Base-by-base conservation (phyloP, 305 asterid species). In the Fraxinus albicans region DNA sequence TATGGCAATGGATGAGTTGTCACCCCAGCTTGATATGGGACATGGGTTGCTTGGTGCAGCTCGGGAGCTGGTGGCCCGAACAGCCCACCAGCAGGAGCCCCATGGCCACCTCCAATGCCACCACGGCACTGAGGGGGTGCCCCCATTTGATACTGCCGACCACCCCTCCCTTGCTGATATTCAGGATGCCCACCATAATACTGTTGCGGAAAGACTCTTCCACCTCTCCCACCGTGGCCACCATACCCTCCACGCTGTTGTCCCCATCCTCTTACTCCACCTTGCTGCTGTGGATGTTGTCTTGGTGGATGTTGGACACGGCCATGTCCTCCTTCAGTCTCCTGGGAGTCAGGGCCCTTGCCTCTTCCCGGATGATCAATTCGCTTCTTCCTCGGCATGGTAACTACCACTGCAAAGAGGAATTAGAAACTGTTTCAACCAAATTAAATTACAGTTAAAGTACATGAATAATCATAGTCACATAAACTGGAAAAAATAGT, bases 41-140 rank as follows among this genome's bases (percentile, higher is more conserved):
- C 84, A 86, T 86, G 91, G 87, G 92, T 89, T 81, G 98, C 98
- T 96, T 94, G 99, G 93, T 92, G 98, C 98, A 92, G 98, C 94
- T 92, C 98, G 97, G 98, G 92, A 81, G 90, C 86, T 13, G 94
- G 91, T 77, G 93, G 94, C 88, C 94, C 86, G 60, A 96, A 87
- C 75, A 92, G 95, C 85, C 93, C 98, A 83, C 95, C 96, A 81
- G 91, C 90, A 83, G 93, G 90, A 17, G 88, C 87, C 80, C 91
- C 94, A 21, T 88, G 94, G 86, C 95, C 94, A 83, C 91, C 86
- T 80, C 85, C 91, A 78, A 36, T 83, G 76, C 89, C 93, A 42
- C 97, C 94, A 82, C 88, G 94, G 34, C 88, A 92, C 73, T 85
- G 91, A 21, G 83, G 42, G 36, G 91, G 80, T 42, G 88, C 86